phyloP scores from a whole-genome alignment of 1,284 basidiomycete genomes.

The Cutaneotrichosporon mucoides region DNA sequence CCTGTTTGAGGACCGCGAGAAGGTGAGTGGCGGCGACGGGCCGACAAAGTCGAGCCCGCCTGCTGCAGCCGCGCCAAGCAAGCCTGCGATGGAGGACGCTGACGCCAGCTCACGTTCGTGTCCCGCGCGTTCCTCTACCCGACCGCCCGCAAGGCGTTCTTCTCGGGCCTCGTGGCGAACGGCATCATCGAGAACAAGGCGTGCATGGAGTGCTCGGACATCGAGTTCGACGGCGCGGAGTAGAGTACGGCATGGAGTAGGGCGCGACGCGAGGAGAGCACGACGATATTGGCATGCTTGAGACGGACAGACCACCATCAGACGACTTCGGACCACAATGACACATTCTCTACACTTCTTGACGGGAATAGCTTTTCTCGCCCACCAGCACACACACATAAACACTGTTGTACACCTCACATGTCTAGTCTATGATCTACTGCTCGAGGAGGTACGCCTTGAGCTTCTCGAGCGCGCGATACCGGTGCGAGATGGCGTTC shows the following conservation, averaged over 20 bases:
- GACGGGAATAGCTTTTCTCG: too few species aligned
- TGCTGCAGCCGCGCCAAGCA: too few species aligned
- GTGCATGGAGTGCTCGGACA: conserved; percentile 1
- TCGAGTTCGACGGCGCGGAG: not conserved
- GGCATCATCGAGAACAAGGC: conserved; percentile 2
- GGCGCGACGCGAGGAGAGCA: too few species aligned
- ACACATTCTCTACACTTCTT: too few species aligned
- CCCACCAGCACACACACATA: too few species aligned
- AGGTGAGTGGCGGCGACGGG: conserved; percentile 4
- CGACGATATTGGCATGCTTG: too few species aligned
- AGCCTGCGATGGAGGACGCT: not conserved
- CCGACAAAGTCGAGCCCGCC: too few species aligned
- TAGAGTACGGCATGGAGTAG: not conserved
- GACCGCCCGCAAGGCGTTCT: conserved; percentile 3
- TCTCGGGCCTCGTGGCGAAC: not conserved
- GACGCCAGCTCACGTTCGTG: conserved; percentile 11
- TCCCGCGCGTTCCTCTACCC: conserved; percentile 10
- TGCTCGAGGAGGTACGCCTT: conserved; percentile 58
- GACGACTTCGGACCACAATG: too few species aligned
- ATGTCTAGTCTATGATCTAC: conserved; percentile 3
- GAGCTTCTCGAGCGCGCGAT: conserved; percentile 78
- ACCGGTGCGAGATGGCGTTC: conserved; percentile 85
- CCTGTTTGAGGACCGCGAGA: conserved; percentile 5
- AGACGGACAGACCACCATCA: too few species aligned
- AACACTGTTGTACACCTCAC: not conserved